phyloP scores from a whole-genome alignment of 2,329 filamentous ascomycete genomes.

The Colletotrichum gloeosporioides region DNA sequence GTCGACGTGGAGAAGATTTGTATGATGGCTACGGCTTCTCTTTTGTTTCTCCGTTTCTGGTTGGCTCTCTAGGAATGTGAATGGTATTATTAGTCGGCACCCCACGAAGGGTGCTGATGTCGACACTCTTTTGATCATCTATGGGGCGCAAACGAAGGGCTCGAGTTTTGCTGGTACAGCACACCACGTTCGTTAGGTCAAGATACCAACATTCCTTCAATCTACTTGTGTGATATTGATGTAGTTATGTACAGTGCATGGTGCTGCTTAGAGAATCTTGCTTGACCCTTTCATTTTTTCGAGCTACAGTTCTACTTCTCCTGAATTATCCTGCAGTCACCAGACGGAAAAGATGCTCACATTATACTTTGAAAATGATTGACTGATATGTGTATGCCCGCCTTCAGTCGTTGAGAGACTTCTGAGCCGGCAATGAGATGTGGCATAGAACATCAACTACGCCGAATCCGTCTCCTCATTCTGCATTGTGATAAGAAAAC shows the following conservation, averaged over 20 bases:
- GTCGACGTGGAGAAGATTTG: background rate
- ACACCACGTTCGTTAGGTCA: background rate
- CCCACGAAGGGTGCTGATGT: constrained; percentile 9
- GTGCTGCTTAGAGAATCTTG: background rate
- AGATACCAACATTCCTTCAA: constrained; percentile 11
- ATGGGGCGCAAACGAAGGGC: background rate
- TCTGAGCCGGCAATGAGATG: background rate
- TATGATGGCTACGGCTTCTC: background rate
- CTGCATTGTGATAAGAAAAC: background rate
- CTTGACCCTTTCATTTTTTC: background rate
- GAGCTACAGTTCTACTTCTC: background rate
- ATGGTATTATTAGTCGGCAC: background rate
- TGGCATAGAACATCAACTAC: background rate
- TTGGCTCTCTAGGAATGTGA: background rate
- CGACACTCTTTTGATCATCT: background rate
- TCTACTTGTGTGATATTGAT: background rate
- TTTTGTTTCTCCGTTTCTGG: background rate
- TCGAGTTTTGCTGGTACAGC: background rate
- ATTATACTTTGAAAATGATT: background rate
- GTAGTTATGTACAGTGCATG: background rate
- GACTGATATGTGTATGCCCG: background rate
- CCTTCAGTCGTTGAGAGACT: background rate
- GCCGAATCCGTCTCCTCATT: background rate
- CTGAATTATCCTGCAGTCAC: background rate
- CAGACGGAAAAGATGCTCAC: background rate